A percentile compares a stretch with the other conserved stretches of the same genome.
Conservation (phyloP, 2,329 filamentous ascomycete species). For the Ampelomyces quisqualis region DNA sequence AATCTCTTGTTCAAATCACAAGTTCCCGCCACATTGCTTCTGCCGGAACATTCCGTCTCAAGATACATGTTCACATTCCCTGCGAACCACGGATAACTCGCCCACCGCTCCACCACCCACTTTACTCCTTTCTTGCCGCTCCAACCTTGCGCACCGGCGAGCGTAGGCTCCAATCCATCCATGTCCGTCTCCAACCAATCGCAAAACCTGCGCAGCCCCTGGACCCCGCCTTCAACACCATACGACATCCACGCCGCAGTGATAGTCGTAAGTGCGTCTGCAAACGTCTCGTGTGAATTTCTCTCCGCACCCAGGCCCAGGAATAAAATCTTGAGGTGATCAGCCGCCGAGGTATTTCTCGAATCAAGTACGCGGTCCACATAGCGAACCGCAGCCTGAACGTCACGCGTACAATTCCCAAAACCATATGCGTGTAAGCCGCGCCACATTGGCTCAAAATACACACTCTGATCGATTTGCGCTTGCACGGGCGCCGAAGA, state of each 20-base stretch:
- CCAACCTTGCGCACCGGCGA: slow-evolving; percentile 46
- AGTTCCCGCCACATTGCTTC: slow-evolving; percentile 21
- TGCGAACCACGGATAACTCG: slow-evolving; percentile 44
- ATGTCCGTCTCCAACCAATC: slow-evolving; percentile 50
- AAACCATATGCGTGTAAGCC: slow-evolving; percentile 47
- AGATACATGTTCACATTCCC: slow-evolving; percentile 44
- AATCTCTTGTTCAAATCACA: slow-evolving; percentile 45
- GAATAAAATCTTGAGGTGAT: slow-evolving; percentile 51
- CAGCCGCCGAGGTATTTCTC: slow-evolving; percentile 33
- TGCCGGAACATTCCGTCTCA: slow-evolving; percentile 46
- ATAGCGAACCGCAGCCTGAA: slow-evolving; percentile 51
- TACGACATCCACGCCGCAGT: slow-evolving; percentile 50
- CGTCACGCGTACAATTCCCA: slow-evolving; percentile 53
- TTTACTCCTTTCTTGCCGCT: slow-evolving; percentile 45
- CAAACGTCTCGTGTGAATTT: slow-evolving; percentile 52
- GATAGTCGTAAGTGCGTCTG: slow-evolving; percentile 45
- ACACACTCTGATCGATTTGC: slow-evolving; percentile 52
- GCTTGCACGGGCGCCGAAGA: slow-evolving; percentile 49
- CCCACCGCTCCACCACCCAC: slow-evolving; percentile 47
- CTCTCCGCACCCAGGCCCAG: slow-evolving; percentile 49
- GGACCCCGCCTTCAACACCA: slow-evolving; percentile 43
- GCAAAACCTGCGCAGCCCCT: slow-evolving; percentile 48
- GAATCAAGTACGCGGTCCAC: slow-evolving; percentile 51
- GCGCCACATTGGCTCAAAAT: slow-evolving; percentile 53
- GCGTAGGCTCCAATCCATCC: slow-evolving; percentile 26